Evolutionary conservation across 2,329 filamentous ascomycete genomes (phyloP).

Genomic region (Ceratocystiopsis sp.): DNA sequence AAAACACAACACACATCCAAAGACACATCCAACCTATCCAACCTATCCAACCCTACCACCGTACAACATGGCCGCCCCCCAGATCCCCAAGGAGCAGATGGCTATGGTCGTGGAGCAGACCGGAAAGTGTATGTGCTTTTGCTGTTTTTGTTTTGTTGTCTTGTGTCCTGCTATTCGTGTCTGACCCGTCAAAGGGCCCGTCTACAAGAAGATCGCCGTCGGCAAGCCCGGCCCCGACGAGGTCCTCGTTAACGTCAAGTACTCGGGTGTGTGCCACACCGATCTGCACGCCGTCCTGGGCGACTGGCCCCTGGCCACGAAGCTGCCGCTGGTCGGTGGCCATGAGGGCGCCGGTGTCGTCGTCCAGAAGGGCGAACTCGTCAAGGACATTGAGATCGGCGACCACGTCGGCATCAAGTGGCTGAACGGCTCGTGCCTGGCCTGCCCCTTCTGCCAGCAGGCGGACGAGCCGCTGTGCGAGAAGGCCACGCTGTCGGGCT

Average conservation of each 20-base stretch:
- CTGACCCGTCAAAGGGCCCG: slow-evolving; percentile 27
- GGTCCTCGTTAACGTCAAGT: slow-evolving; percentile 17
- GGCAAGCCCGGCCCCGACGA: slow-evolving; percentile 32
- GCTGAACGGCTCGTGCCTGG: slow-evolving; percentile 75
- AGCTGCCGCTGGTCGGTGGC: slow-evolving; percentile 28
- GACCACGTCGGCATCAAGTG: slow-evolving; percentile 84
- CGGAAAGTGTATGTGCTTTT: slow-evolving; percentile 42
- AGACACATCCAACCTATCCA: no score
- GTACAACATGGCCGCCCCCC: slow-evolving; percentile 17
- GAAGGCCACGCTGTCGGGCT: slow-evolving; percentile 62
- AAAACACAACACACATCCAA: neutral
- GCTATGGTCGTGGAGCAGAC: slow-evolving; percentile 77
- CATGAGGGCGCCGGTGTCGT: slow-evolving; percentile 71
- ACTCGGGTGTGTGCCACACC: slow-evolving; percentile 17
- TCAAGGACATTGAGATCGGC: slow-evolving; percentile 62
- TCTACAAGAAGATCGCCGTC: slow-evolving; percentile 61
- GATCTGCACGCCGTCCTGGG: slow-evolving; percentile 15
- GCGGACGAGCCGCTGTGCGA: slow-evolving; percentile 71
- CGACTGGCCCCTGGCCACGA: slow-evolving; percentile 13
- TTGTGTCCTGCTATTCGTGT: neutral
- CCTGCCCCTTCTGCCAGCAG: slow-evolving; percentile 68
- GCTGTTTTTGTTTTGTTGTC: neutral
- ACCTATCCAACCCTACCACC: neutral
- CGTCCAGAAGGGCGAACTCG: slow-evolving; percentile 60
- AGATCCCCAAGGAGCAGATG: slow-evolving; percentile 71